Evolutionary conservation across 306 rosid genomes (phyloP).

Genomic region (Calophaca sinica): DNA sequence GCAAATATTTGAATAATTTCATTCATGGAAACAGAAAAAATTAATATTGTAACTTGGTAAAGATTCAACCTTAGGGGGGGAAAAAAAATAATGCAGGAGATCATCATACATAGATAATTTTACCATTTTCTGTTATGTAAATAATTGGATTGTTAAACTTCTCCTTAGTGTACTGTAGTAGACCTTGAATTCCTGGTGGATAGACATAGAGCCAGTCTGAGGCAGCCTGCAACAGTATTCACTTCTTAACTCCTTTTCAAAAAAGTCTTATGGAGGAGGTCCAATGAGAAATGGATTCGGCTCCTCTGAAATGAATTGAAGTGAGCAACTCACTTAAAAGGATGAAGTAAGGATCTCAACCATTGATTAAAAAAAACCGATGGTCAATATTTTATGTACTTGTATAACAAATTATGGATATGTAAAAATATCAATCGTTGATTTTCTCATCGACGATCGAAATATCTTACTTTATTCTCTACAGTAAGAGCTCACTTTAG

Average conservation of each 20-base stretch:
- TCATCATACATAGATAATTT: not conserved
- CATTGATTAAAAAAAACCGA: not conserved
- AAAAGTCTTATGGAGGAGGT: too few species aligned
- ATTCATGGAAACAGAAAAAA: not conserved
- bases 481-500: not conserved
- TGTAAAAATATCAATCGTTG: not conserved
- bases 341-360: not conserved
- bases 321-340: not conserved
- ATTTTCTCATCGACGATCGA: not conserved
- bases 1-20: slow-evolving; percentile 32
- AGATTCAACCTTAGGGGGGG: slow-evolving; percentile 23
- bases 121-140: slow-evolving; percentile 79
- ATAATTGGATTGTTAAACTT: slow-evolving; percentile 62
- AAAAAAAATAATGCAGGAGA: not conserved
- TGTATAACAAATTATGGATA: not conserved
- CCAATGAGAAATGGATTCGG: too few species aligned
- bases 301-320: too few species aligned
- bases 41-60: not conserved
- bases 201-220: slow-evolving; percentile 62
- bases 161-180: slow-evolving; percentile 55
- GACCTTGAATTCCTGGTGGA: slow-evolving; percentile 62
- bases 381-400: not conserved
- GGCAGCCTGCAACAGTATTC: slow-evolving; percentile 50
- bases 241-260: slow-evolving; percentile 32
- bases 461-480: not conserved